These are phyloP conservation scores for Cucurbita argyrosperma DNA, from an alignment of 306 rosid species.

Conservation along the genomic window DNA sequence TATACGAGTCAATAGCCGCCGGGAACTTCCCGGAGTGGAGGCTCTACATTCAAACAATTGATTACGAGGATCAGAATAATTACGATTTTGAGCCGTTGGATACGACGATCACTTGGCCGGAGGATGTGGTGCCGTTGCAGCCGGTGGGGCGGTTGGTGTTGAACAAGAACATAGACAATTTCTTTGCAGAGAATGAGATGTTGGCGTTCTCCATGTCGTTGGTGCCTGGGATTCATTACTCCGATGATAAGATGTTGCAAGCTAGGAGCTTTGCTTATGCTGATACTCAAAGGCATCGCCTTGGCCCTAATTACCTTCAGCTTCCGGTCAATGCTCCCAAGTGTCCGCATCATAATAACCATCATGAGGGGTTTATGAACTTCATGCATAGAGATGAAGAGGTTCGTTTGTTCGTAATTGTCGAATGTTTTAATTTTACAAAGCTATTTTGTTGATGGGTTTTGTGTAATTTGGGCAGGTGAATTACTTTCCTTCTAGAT, in stretches of 20 bases:
- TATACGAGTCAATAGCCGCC: conserved; percentile 74
- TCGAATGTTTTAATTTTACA: too few relatives aligned
- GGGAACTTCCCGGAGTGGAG: conserved; percentile 96
- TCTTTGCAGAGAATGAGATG: conserved; percentile 94
- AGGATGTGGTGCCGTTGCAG: conserved; percentile 81
- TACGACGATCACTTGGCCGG: conserved; percentile 81
- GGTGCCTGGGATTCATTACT: conserved; percentile 75
- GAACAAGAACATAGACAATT: conserved; percentile 78
- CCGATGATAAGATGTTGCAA: conserved; percentile 84
- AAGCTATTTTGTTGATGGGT: neutral
- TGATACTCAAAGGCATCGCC: conserved; percentile 87
- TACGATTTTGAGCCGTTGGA: conserved; percentile 90
- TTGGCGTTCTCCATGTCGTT: conserved; percentile 71
- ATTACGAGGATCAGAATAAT: conserved; percentile 65
- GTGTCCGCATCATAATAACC: conserved; percentile 76
- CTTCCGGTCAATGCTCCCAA: conserved; percentile 89
- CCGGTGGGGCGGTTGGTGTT: conserved; percentile 90
- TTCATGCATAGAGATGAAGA: conserved; percentile 92
- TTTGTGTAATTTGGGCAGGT: conserved; percentile 20
- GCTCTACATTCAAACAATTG: conserved; percentile 68
- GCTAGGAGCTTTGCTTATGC: conserved; percentile 71
- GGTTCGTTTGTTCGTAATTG: conserved; percentile 12
- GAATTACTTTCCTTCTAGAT: conserved; percentile 86
- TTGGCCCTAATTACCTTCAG: conserved; percentile 87
- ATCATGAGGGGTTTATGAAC: conserved; percentile 85